Percentiles rank a stretch among this genome's conserved stretches.
phyloP scores from a whole-genome alignment of 1,284 basidiomycete genomes.

The Volvariella volvacea region DNA sequence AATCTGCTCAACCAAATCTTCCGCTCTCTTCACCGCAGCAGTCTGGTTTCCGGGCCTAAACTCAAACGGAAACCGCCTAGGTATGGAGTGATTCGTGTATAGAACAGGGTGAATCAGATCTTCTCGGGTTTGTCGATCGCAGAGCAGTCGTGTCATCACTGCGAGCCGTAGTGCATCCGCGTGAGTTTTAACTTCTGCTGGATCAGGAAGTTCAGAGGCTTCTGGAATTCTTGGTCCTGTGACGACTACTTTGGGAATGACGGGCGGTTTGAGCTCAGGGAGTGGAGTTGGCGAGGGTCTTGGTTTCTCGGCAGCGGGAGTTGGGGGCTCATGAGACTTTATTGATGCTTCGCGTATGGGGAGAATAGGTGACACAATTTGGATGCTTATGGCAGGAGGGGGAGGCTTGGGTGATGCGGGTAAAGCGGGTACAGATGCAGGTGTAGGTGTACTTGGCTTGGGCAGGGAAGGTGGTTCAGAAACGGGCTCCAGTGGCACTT shows the following conservation, averaged over 20 bases:
- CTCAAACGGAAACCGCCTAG: constrained; percentile 14
- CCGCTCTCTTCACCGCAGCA: constrained; percentile 28
- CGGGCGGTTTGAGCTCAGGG: too few relatives aligned
- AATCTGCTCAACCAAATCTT: constrained; percentile 41
- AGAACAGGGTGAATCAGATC: constrained; percentile 59
- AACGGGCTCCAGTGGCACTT: background rate
- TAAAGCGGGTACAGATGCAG: constrained; percentile 2
- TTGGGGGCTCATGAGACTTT: too few relatives aligned
- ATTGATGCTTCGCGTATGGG: too few relatives aligned
- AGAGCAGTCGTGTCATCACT: constrained; percentile 50
- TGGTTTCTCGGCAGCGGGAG: too few relatives aligned
- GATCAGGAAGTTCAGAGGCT: constrained; percentile 26
- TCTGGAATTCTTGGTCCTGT: constrained; percentile 11
- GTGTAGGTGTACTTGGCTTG: background rate
- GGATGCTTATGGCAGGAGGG: background rate
- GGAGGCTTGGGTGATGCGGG: background rate
- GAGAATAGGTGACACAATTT: background rate
- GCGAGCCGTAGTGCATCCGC: constrained; percentile 55
- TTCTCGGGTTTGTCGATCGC: constrained; percentile 51
- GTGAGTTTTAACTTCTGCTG: constrained; percentile 36
- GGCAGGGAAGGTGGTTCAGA: constrained; percentile 5
- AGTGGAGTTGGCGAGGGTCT: too few relatives aligned
- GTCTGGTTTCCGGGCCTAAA: constrained; percentile 17
- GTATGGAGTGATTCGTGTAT: constrained; percentile 46
- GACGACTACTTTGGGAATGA: constrained; percentile 1